Evolutionary conservation across 306 rosid species (phyloP).

Genomic region (Lotus japonicus): DNA sequence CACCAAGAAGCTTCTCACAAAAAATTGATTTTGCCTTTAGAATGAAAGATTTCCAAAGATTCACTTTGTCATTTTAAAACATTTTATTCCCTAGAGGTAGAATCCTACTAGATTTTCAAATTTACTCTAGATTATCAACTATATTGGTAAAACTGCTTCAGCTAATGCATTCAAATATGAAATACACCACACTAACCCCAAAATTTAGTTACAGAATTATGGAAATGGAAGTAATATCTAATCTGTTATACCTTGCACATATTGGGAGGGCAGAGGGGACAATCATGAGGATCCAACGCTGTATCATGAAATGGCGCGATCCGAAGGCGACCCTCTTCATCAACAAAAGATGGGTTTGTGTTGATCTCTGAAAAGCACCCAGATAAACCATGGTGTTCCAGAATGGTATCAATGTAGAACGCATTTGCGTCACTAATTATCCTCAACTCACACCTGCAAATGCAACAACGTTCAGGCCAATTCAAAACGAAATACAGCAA

Average conservation of each 20-base stretch:
- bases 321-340: slow-evolving; percentile 46
- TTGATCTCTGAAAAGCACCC: slow-evolving; percentile 55
- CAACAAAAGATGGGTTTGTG: slow-evolving; percentile 54
- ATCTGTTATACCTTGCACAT: slow-evolving; percentile 61
- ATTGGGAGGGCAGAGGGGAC: slow-evolving; percentile 59
- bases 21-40: no score
- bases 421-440: slow-evolving; percentile 71
- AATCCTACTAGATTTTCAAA: no score
- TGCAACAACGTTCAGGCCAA: not conserved
- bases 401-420: slow-evolving; percentile 55
- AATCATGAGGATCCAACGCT: slow-evolving; percentile 49
- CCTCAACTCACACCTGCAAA: slow-evolving; percentile 62
- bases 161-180: not conserved
- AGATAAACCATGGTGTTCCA: slow-evolving; percentile 52
- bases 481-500: not conserved
- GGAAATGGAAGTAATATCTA: no score
- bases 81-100: no score
- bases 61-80: no score
- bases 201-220: no score
- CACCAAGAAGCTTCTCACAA: no score
- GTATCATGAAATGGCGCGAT: slow-evolving; percentile 51
- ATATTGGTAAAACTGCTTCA: not conserved
- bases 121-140: not conserved
- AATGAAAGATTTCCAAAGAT: no score
- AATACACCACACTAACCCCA: not conserved